Evolutionary conservation across 495 filamentous ascomycete genomes (phyloP).

Genomic region (Pseudomonodictys pantanalensis): DNA sequence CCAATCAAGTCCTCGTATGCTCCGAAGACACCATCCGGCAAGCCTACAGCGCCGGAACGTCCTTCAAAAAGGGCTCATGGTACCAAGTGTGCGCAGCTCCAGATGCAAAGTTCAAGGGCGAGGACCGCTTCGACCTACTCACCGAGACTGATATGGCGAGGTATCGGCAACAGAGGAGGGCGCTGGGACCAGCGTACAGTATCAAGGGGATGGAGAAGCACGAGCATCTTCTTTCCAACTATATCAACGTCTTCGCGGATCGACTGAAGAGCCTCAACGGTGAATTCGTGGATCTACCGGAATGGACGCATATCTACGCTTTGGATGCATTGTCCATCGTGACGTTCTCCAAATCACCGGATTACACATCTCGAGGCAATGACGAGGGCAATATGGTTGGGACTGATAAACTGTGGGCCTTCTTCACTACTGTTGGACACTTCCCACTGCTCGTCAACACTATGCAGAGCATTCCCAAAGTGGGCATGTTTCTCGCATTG

Average conservation of each 20-base stretch:
- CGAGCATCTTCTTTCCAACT: neutral
- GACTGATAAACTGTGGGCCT: neutral
- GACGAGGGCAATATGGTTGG: neutral
- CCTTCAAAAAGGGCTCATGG: neutral
- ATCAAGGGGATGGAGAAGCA: neutral
- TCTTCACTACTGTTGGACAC: neutral
- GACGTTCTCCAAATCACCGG: neutral
- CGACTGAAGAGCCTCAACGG: neutral
- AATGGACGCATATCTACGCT: conserved; percentile 12
- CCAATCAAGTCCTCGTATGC: neutral
- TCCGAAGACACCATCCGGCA: neutral
- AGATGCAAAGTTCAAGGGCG: neutral
- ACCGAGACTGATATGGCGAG: neutral
- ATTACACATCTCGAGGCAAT: neutral
- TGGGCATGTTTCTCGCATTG: neutral
- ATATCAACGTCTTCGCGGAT: neutral
- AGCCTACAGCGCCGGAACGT: neutral
- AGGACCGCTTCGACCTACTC: neutral
- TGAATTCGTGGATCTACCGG: neutral
- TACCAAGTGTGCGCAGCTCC: neutral
- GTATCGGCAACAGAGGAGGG: neutral
- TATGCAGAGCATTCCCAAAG: neutral
- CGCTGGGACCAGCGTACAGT: neutral
- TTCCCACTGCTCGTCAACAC: neutral
- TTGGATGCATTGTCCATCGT: neutral